Evolutionary conservation across 495 filamentous ascomycete species (phyloP).

Genomic region (Penicillium nucicola): DNA sequence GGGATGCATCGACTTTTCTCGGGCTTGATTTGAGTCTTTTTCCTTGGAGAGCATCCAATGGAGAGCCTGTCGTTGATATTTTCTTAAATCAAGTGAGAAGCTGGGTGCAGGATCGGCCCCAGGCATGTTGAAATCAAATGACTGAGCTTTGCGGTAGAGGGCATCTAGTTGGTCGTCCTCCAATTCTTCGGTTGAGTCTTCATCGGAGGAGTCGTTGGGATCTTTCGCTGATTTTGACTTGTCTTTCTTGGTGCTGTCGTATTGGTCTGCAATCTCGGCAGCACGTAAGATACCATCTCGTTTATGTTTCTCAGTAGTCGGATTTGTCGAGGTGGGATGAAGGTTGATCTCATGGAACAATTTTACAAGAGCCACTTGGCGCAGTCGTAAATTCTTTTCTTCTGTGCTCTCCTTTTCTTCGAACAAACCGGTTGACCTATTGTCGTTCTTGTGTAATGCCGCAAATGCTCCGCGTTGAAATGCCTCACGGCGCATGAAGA

Average conservation of each 20-base stretch:
- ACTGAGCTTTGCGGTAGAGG: constrained; percentile 93
- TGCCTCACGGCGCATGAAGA: constrained; percentile 68
- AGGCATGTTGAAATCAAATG: constrained; percentile 91
- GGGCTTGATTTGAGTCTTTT: constrained; percentile 63
- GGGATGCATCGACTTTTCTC: constrained; percentile 86
- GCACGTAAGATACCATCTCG: constrained; percentile 79
- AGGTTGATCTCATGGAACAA: constrained; percentile 88
- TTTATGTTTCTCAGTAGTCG: constrained; percentile 74
- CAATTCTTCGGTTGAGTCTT: constrained; percentile 85
- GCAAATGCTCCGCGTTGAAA: constrained; percentile 63
- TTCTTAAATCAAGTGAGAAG: constrained; percentile 79
- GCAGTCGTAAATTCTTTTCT: constrained; percentile 77
- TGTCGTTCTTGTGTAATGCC: constrained; percentile 55
- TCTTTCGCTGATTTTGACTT: constrained; percentile 34
- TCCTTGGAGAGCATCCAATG: constrained; percentile 97
- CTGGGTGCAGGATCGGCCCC: constrained; percentile 75
- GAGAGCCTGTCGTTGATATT: constrained; percentile 93
- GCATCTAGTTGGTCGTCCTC: constrained; percentile 94
- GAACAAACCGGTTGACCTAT: constrained; percentile 67
- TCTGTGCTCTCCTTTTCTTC: constrained; percentile 83
- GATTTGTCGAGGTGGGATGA: constrained; percentile 66
- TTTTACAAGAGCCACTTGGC: constrained; percentile 83
- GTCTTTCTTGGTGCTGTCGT: constrained; percentile 63
- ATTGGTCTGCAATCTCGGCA: constrained; percentile 79
- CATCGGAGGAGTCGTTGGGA: constrained; percentile 52